These are phyloP conservation scores for Tarenaya hassleriana DNA, from an alignment of 345 rosid species.

Conservation along the genomic window DNA sequence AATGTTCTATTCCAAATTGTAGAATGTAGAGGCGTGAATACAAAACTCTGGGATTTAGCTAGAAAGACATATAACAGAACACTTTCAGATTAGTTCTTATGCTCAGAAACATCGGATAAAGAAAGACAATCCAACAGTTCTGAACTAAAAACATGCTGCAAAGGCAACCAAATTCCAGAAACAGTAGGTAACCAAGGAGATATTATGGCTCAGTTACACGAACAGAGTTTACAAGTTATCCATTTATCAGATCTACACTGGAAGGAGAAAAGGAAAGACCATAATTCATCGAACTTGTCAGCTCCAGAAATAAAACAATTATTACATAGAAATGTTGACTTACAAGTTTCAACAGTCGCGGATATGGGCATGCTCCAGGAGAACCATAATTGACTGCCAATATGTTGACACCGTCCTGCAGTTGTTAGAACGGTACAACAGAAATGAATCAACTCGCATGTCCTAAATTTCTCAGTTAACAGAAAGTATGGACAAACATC, in stretches of 20 bases:
- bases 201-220: neutral
- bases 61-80: neutral
- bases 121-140: neutral
- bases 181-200: neutral
- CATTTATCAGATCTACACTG: conserved; percentile 1
- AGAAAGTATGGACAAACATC: neutral
- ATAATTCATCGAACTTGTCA: neutral
- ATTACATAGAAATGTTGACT: conserved; percentile 25
- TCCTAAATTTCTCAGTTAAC: neutral
- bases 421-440: neutral
- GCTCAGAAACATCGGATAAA: neutral
- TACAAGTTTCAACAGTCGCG: conserved; percentile 66
- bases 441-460: neutral
- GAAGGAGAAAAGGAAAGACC: neutral
- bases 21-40: too few relatives aligned
- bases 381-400: conserved; percentile 82
- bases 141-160: neutral
- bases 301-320: neutral
- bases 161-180: neutral
- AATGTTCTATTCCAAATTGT: neutral
- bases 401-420: conserved; percentile 75
- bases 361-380: conserved; percentile 72
- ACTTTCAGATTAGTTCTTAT: conserved; percentile 2
- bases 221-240: neutral
- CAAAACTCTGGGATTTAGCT: too few relatives aligned